Base-by-base conservation (phyloP, 1,139 yeast genomes). In the Wickerhamiella infanticola region DNA sequence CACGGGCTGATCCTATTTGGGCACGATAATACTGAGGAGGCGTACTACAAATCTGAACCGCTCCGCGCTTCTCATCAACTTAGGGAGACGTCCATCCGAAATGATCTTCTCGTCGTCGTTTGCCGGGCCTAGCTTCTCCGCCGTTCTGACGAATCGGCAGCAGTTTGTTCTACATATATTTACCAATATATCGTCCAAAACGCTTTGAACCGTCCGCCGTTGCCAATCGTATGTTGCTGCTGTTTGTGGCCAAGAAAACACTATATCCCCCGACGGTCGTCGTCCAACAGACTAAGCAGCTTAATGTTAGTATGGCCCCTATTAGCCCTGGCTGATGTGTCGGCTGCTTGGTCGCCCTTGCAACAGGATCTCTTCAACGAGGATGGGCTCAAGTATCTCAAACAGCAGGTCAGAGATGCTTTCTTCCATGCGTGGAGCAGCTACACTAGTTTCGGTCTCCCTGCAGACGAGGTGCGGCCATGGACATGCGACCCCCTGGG, bases 401-500 rank as follows among this genome's bases (percentile, higher is more conserved):
- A 37, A 24, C 58, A 67, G 24, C 77, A 78, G 51, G 76, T 93
- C 0, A 64, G 62, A 49, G 57, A 61, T 2, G 65, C 86, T 45
- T 84, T 86, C 55, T 63, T 74, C 48, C 94, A 83, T 63, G 93
- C 83, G 0, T 83, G 93, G 81, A 58, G 68, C 45, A 71, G 78
- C n/a, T 88, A 88, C 59, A 68, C 82, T 66, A 61, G 64, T 1
- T 57, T 70, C 56, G 96, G 86, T 1, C 85, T 75, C 56, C 97
- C 97, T 0, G 74, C 67, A 26, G 97, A 88, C 61, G 96, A 85
- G 58, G 75, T 88, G 5, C 64, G 72, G 39, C 96, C 97, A 0
- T 58, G 83, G 3, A 61, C 79, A 0, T 88, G 97, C 59, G 63
- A 61, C 26, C 81, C 88, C 0, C 73, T 77, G 46, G 81, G 80